Evolutionary conservation across 2,329 filamentous ascomycete genomes (phyloP).

Genomic region (Curvularia lunata): DNA sequence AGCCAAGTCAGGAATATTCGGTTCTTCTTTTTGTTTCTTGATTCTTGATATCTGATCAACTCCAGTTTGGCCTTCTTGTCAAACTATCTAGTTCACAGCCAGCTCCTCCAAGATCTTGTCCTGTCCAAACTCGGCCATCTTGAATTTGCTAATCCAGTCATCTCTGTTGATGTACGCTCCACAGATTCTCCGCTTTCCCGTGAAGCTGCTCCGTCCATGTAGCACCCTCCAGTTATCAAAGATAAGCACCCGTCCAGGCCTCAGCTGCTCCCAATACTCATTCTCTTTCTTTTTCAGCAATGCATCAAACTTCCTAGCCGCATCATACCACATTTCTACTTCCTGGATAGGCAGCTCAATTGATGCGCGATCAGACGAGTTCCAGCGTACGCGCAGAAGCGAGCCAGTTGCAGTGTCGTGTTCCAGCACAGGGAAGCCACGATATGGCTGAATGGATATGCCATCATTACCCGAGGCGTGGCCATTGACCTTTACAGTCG

Average conservation of each 20-base stretch:
- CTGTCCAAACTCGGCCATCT: constrained; percentile 26
- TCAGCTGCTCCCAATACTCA: constrained; percentile 81
- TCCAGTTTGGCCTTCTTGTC: not conserved
- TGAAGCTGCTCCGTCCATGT: constrained; percentile 84
- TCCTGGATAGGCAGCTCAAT: constrained; percentile 62
- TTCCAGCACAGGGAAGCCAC: constrained; percentile 74
- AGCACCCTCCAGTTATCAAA: constrained; percentile 97
- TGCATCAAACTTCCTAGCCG: constrained; percentile 74
- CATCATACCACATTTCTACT: constrained; percentile 74
- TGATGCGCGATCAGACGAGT: constrained; percentile 84
- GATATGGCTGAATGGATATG: constrained; percentile 77
- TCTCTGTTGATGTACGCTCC: constrained; percentile 69
- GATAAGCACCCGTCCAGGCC: constrained; percentile 81
- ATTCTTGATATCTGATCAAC: not conserved
- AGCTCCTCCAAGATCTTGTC: constrained; percentile 18
- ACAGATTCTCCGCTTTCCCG: constrained; percentile 84
- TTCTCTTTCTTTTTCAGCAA: constrained; percentile 69
- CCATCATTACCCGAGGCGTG: constrained; percentile 89
- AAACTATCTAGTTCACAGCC: not conserved
- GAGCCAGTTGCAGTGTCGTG: constrained; percentile 55
- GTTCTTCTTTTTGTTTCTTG: constrained; percentile 13
- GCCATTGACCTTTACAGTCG: constrained; percentile 66
- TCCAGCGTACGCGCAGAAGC: constrained; percentile 81
- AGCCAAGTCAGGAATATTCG: constrained; percentile 32
- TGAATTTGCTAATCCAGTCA: constrained; percentile 37